phyloP scores from a whole-genome alignment of 371 early-diverging fungal species.

The Mortierella sp. region DNA sequence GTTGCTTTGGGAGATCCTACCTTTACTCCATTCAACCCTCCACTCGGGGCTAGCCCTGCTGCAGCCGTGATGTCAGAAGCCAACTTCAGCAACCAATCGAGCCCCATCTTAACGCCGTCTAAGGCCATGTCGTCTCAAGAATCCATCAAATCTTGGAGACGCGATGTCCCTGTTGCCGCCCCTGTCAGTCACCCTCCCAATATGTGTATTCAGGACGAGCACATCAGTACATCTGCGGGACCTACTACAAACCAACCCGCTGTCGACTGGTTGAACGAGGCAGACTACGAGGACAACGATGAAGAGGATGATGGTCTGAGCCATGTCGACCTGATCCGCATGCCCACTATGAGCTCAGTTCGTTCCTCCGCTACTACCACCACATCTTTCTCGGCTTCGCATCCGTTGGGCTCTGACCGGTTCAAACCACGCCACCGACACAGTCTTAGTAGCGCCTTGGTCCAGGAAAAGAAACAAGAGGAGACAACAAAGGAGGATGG shows the following conservation, averaged over 20 bases:
- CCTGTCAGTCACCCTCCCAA: neutral
- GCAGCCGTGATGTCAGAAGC: neutral
- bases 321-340: constrained; percentile 18
- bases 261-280: neutral
- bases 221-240: neutral
- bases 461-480: neutral
- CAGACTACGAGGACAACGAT: neutral
- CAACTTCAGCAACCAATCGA: neutral
- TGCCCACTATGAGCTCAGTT: constrained; percentile 20
- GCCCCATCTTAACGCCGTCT: neutral
- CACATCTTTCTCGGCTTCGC: neutral
- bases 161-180: neutral
- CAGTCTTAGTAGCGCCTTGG: neutral
- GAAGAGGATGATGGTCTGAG: neutral
- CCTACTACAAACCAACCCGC: too few relatives aligned
- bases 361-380: neutral
- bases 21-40: neutral
- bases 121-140: neutral
- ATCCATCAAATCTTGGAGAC: neutral
- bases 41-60: neutral
- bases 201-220: neutral
- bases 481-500: neutral
- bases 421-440: neutral
- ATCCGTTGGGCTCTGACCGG: neutral
- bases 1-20: neutral